Conservation (phyloP, 1,284 basidiomycete genomes). For the Pterula multifida region DNA sequence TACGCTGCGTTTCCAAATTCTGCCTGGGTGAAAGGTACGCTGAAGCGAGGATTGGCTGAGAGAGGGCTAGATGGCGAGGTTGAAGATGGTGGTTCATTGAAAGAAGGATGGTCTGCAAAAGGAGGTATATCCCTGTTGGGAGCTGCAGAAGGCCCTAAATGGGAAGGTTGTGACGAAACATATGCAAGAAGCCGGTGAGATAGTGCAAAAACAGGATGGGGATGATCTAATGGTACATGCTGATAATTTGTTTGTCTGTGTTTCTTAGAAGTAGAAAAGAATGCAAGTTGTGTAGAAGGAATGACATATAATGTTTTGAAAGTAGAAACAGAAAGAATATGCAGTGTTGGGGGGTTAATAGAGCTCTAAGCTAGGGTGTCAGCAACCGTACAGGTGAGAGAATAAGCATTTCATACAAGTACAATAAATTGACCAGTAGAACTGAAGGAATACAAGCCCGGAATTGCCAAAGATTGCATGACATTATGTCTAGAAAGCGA, state of each 20-base stretch:
- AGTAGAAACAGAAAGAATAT: slow-evolving; percentile 42
- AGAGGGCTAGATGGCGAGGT: slow-evolving; percentile 13
- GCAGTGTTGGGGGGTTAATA: slow-evolving; percentile 39
- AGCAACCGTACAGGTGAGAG: background rate
- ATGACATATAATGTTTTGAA: slow-evolving; percentile 41
- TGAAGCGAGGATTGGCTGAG: slow-evolving; percentile 7
- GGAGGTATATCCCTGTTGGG: slow-evolving; percentile 9
- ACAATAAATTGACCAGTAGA: slow-evolving; percentile 38
- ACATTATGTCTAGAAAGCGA: slow-evolving; percentile 45
- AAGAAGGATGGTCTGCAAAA: slow-evolving; percentile 14
- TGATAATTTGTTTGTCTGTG: slow-evolving; percentile 20
- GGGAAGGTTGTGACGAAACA: slow-evolving; percentile 30
- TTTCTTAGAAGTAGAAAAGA: slow-evolving; percentile 16
- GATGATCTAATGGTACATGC: slow-evolving; percentile 20
- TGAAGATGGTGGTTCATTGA: slow-evolving; percentile 13
- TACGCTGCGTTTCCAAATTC: slow-evolving; percentile 44
- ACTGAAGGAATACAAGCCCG: slow-evolving; percentile 31
- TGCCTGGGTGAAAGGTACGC: slow-evolving; percentile 19
- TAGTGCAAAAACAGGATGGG: slow-evolving; percentile 43
- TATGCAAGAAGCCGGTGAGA: slow-evolving; percentile 55
- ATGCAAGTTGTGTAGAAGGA: slow-evolving; percentile 28
- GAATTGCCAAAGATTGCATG: slow-evolving; percentile 16
- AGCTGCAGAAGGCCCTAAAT: slow-evolving; percentile 12
- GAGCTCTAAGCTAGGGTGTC: slow-evolving; percentile 32
- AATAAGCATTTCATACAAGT: slow-evolving; percentile 39